Base-by-base conservation (phyloP, 805 yeast species). In the Cyberlindnera maclurae region DNA sequence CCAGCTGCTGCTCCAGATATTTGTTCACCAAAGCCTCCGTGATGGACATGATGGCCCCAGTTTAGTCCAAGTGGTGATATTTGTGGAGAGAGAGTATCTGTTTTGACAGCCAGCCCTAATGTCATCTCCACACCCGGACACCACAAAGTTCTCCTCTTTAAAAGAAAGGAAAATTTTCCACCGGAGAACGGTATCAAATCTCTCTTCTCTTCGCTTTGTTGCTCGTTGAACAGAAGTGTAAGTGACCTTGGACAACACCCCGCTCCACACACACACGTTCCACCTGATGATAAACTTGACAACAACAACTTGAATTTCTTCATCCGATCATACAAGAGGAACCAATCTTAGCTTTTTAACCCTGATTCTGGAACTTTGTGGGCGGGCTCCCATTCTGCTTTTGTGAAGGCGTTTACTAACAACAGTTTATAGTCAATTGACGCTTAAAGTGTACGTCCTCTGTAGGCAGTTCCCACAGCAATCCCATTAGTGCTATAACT, bases 321-420 rank as follows among this genome's bases (percentile, higher is more conserved):
- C 82, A 76, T 73, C 82, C 76, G 80, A 76, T 73, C 56, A 55
- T 64, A 68, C 59, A 71, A 74, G 81, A 73, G 70, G 68, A 71
- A 58, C 62, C 59, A 67, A 63, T 65, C 80, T 77, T 37, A 31
- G 82, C 82, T 77, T 77, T 77, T 77, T 77, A 77, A 77, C 82
- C 73, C 82, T 77, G 82, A 71, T 58, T 20, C 15, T 13, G 15
- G 31, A 29, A 15, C 15, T 15, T 29, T 12, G 31, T 29, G 31
- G 16, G 11, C 15, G 29, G 12, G 7, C 13, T 27, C n/a, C 12
- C 8, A 12, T 27, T 27, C 24, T 20, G 24, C 5, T 20, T 8
- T 20, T 8, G 24, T 20, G 24, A 20, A 8, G 24, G 8, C 8
- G 24, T n/a, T n/a, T 20, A 20, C 24, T 20, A 20, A 20, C 24